These are phyloP conservation scores for Bathelium albidoporum DNA, from an alignment of 495 filamentous ascomycete species.

Conservation along the genomic window DNA sequence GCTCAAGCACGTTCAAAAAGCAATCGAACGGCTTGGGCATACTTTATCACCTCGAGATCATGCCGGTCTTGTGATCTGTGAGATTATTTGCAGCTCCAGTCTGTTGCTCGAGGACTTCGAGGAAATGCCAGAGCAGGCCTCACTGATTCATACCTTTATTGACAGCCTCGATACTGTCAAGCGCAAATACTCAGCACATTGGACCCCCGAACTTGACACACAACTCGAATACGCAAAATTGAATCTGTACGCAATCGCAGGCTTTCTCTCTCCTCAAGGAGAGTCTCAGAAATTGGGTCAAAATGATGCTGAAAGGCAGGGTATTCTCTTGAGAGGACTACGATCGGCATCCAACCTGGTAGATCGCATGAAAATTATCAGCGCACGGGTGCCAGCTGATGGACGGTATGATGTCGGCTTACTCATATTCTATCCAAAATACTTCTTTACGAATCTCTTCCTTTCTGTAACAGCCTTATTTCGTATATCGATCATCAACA, in stretches of 20 bases:
- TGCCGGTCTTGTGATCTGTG: background rate
- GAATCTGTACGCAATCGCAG: background rate
- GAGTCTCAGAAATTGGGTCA: background rate
- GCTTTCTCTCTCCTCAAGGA: background rate
- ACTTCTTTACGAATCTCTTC: background rate
- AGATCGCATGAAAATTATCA: background rate
- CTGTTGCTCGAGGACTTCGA: background rate
- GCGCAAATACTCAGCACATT: background rate
- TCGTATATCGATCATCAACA: too few species aligned
- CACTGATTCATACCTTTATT: background rate
- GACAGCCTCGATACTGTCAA: background rate
- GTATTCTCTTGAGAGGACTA: background rate
- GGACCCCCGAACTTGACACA: background rate
- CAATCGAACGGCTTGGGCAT: background rate
- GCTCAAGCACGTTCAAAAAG: background rate
- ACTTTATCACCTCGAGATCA: background rate
- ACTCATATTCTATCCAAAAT: background rate
- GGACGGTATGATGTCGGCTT: background rate
- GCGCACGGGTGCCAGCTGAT: background rate
- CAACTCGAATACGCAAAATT: background rate
- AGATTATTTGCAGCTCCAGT: background rate
- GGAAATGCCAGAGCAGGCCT: background rate
- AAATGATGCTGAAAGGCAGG: background rate
- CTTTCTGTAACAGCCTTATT: too few species aligned
- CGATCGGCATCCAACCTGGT: background rate